A percentile compares a stretch with the other conserved stretches of the same genome.
Evolutionary conservation across 176 grass and related monocot species (phyloP).

Genomic region (Musa acuminata): DNA sequence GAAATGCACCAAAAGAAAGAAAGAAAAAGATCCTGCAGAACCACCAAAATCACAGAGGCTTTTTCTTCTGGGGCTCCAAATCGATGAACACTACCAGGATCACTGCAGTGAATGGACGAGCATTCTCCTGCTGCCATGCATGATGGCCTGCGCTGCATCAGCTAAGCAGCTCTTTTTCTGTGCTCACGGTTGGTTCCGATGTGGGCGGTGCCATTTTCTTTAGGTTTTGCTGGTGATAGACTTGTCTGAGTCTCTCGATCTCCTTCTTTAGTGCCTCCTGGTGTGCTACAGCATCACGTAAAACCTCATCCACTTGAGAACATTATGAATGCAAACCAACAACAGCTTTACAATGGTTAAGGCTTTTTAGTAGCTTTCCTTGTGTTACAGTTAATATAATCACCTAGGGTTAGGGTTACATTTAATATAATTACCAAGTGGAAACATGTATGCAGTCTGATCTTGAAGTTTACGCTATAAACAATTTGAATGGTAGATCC

Average conservation of each 20-base stretch:
- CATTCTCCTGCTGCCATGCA: no score
- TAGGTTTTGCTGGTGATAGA: conserved; percentile 80
- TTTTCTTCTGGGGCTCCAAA: not conserved
- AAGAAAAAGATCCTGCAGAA: not conserved
- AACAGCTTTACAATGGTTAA: no score
- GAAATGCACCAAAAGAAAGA: not conserved
- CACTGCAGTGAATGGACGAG: not conserved
- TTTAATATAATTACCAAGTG: no score
- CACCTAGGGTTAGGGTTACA: no score
- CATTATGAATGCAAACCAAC: no score
- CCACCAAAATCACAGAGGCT: not conserved
- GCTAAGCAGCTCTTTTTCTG: conserved; percentile 1
- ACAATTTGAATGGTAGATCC: no score
- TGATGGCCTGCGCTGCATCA: not conserved
- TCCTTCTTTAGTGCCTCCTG: conserved; percentile 86
- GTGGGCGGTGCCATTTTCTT: conserved; percentile 29
- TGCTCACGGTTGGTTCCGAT: not conserved
- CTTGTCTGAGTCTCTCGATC: conserved; percentile 62
- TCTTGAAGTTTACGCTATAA: no score
- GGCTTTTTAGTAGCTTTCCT: no score
- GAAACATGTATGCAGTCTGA: no score
- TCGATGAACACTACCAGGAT: not conserved
- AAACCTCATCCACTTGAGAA: no score
- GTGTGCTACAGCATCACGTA: conserved; percentile 40
- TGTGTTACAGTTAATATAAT: no score